Evolutionary conservation across 2,329 filamentous ascomycete species (phyloP).

Genomic region (Rasamsonia emersonii): DNA sequence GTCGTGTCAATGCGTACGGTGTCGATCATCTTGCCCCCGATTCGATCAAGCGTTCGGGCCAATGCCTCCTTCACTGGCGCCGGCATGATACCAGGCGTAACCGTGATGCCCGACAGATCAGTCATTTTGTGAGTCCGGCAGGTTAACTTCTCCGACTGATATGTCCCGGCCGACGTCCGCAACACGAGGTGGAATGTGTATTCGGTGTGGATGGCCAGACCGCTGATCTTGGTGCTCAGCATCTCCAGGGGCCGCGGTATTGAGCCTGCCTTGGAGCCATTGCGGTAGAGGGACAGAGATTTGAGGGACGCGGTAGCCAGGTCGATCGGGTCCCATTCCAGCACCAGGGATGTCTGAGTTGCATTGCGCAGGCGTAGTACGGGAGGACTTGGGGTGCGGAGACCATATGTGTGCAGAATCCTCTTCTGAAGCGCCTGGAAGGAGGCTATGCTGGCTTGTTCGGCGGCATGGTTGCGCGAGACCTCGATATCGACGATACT

Average conservation of each 20-base stretch:
- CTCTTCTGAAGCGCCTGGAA: slow-evolving; percentile 82
- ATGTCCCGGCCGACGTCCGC: slow-evolving; percentile 82
- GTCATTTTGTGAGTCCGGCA: slow-evolving; percentile 98
- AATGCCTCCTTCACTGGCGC: slow-evolving; percentile 63
- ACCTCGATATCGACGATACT: slow-evolving; percentile 98
- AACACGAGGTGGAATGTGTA: slow-evolving; percentile 92
- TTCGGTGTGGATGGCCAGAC: slow-evolving; percentile 90
- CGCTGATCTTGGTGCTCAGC: slow-evolving; percentile 93
- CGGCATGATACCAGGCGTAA: slow-evolving; percentile 82
- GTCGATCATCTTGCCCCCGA: slow-evolving; percentile 87
- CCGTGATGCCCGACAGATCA: slow-evolving; percentile 87
- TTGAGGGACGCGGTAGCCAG: slow-evolving; percentile 87
- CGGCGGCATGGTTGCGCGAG: slow-evolving; percentile 71
- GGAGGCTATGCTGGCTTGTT: slow-evolving; percentile 61
- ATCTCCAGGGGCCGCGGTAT: slow-evolving; percentile 83
- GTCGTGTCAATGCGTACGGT: slow-evolving; percentile 92
- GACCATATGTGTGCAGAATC: slow-evolving; percentile 81
- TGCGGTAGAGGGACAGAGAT: slow-evolving; percentile 84
- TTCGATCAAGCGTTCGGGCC: slow-evolving; percentile 66
- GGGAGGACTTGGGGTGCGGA: slow-evolving; percentile 65
- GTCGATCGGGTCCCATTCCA: slow-evolving; percentile 95
- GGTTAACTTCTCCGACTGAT: slow-evolving; percentile 69
- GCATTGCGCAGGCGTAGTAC: slow-evolving; percentile 88
- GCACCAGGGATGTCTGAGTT: slow-evolving; percentile 94
- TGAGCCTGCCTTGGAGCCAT: slow-evolving; percentile 91